These are phyloP conservation scores for Kalmanozyma brasiliensis DNA, from an alignment of 1,284 basidiomycete genomes.

Conservation along the genomic window DNA sequence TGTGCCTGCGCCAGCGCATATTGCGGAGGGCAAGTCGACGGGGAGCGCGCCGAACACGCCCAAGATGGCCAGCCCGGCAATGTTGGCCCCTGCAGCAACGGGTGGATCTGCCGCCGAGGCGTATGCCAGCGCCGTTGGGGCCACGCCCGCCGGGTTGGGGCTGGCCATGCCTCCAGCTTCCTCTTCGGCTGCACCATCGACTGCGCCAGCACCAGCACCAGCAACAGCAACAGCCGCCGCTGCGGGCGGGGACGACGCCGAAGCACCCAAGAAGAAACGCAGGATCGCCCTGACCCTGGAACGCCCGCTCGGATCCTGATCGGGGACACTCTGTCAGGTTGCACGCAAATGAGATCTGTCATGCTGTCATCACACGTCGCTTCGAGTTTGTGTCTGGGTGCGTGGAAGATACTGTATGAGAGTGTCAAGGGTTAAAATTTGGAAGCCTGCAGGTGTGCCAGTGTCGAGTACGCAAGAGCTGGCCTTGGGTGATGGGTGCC, in stretches of 20 bases:
- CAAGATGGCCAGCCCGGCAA: slow-evolving; percentile 26
- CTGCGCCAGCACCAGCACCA: not conserved
- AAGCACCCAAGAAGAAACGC: slow-evolving; percentile 87
- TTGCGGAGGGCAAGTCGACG: slow-evolving; percentile 33
- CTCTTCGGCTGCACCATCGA: too few relatives aligned
- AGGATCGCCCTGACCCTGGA: slow-evolving; percentile 79
- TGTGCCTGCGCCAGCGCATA: slow-evolving; percentile 29
- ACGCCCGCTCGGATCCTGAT: slow-evolving; percentile 52
- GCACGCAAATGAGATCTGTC: too few relatives aligned
- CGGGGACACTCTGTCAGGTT: too few relatives aligned
- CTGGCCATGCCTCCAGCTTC: slow-evolving; percentile 23
- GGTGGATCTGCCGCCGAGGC: slow-evolving; percentile 30
- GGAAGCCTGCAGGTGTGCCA: too few relatives aligned
- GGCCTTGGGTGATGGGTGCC: too few relatives aligned
- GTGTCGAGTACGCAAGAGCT: too few relatives aligned
- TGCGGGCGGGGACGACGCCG: slow-evolving; percentile 64
- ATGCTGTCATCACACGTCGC: too few relatives aligned
- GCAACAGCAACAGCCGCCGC: slow-evolving; percentile 53
- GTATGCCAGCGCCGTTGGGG: slow-evolving; percentile 25
- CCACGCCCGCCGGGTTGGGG: slow-evolving; percentile 54
- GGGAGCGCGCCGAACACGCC: slow-evolving; percentile 30
- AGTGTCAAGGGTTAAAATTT: too few relatives aligned
- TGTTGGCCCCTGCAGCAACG: slow-evolving; percentile 20
- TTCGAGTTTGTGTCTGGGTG: too few relatives aligned
- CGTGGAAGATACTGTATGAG: too few relatives aligned